Evolutionary conservation across 1,139 yeast genomes (phyloP), one percentile per base, ranked within the genome.

Genomic region (Yamadazyma taylorii): DNA sequence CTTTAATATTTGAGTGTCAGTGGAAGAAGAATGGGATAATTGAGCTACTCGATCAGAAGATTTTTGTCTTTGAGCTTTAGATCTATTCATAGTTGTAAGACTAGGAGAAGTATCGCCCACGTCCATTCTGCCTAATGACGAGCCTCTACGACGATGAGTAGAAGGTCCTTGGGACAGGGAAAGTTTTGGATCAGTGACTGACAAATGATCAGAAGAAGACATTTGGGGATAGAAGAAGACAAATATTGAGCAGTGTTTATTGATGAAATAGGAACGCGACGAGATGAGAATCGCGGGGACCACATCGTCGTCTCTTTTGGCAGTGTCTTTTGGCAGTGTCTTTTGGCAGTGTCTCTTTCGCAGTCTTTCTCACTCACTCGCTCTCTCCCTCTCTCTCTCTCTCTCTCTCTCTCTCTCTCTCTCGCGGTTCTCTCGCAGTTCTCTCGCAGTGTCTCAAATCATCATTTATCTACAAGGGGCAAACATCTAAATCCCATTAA

Each of bases 101-200:
- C 71, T 69, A 27, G 81, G 75, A 8, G 76, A 74, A 4, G 75
- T 57, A 47, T 79, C 85, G n/a, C 85, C 86, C 9, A 79, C 57
- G 37, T 74, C 65, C 37, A 80, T 70, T 22, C 69, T 65, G 2
- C 85, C 85, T 4, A 80, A 79, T 0, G 83, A 76, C 1, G 82
- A 75, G 6, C 74, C 69, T 52, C 82, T 60, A 45, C 66, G 63
- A 42, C 72, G 69, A 37, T 50, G 48, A n/a, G 32, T 29, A 21
- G 16, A 7, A 21, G 15, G 16, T 6, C 17, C 30, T 16, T 14
- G 5, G 10, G 28, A 25, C 10, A 8, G 21, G 5, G 5, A 8
- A 19, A 8, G 21, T 19, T 19, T 19, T 19, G 21, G 21, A 8
- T 8, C 21, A 9, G 14, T n/a, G 5, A 17, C 19, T 16, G 21